A percentile compares a stretch with the other conserved stretches of the same genome.
Evolutionary conservation across 1,284 basidiomycete genomes (phyloP).

Genomic region (Cystobasidium slooffiae): DNA sequence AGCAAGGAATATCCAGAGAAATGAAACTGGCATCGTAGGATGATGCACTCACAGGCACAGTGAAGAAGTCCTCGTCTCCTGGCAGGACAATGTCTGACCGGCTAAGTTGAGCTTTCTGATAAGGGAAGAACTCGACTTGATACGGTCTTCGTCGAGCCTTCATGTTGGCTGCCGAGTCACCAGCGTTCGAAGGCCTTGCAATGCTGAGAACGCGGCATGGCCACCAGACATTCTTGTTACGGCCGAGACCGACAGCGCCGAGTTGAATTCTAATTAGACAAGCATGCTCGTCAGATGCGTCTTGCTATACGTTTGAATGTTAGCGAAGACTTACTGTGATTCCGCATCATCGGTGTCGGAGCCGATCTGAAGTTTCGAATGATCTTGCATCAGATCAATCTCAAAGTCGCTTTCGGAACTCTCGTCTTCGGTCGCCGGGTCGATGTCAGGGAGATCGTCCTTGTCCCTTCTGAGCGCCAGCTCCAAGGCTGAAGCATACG

Average conservation of each 20-base stretch:
- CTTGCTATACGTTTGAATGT: not conserved
- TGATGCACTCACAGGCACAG: constrained; percentile 3
- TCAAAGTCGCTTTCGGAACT: not conserved
- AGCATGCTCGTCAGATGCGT: not conserved
- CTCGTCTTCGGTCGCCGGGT: not conserved
- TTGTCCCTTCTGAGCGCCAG: not conserved
- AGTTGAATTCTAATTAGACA: constrained; percentile 11
- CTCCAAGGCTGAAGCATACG: constrained; percentile 9
- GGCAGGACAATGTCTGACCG: constrained; percentile 13
- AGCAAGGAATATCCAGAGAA: not conserved
- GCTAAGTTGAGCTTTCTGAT: not conserved
- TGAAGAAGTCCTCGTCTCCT: constrained; percentile 12
- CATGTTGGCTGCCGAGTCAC: not conserved
- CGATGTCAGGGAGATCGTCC: not conserved
- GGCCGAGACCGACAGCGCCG: constrained; percentile 14
- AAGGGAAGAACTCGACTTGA: constrained; percentile 26
- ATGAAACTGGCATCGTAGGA: too few relatives aligned
- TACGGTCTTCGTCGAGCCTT: constrained; percentile 19
- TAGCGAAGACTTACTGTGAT: constrained; percentile 4
- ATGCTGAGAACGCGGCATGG: constrained; percentile 14
- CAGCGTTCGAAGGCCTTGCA: too few relatives aligned
- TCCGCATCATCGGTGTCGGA: constrained; percentile 23
- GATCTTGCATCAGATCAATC: not conserved
- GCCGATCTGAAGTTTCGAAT: not conserved
- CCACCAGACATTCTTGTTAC: constrained; percentile 29